Evolutionary conservation across 495 filamentous ascomycete species (phyloP).

Genomic region (Lasiosphaeria hispida): DNA sequence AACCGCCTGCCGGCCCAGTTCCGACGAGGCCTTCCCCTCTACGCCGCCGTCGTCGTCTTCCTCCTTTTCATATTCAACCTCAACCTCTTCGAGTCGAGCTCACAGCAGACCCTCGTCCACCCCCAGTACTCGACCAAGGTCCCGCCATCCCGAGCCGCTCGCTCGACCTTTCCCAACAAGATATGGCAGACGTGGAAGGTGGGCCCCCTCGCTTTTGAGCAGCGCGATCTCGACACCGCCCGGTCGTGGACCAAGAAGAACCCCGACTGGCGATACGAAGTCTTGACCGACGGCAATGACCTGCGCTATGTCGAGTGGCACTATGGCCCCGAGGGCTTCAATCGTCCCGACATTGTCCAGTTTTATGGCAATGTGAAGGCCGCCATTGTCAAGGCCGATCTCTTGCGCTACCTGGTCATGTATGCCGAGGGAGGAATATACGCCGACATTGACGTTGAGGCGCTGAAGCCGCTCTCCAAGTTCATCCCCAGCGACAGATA

Average conservation of each 20-base stretch:
- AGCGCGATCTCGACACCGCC: slow-evolving; percentile 51
- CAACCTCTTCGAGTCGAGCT: slow-evolving; percentile 34
- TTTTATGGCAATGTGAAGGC: slow-evolving; percentile 56
- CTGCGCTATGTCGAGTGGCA: slow-evolving; percentile 57
- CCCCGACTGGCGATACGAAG: slow-evolving; percentile 59
- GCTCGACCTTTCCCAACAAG: slow-evolving; percentile 33
- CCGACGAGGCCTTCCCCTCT: slow-evolving; percentile 34
- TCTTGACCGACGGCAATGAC: slow-evolving; percentile 61
- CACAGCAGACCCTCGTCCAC: slow-evolving; percentile 14
- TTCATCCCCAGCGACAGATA: slow-evolving; percentile 53
- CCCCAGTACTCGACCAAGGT: not conserved
- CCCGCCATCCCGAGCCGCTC: slow-evolving; percentile 13
- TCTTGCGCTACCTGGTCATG: slow-evolving; percentile 58
- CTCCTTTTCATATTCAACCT: slow-evolving; percentile 45
- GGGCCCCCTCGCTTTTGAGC: slow-evolving; percentile 55
- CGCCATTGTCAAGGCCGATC: slow-evolving; percentile 59
- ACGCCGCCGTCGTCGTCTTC: slow-evolving; percentile 33
- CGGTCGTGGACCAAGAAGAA: slow-evolving; percentile 59
- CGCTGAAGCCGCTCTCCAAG: slow-evolving; percentile 43
- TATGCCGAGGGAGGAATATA: slow-evolving; percentile 58
- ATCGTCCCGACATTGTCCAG: slow-evolving; percentile 59
- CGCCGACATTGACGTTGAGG: slow-evolving; percentile 58
- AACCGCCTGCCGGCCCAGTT: slow-evolving; percentile 38
- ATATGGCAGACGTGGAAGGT: slow-evolving; percentile 72
- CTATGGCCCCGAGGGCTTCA: slow-evolving; percentile 55